Percentiles rank a stretch among this genome's conserved stretches.
Evolutionary conservation across 768 basidiomycete genomes (phyloP).

Genomic region (Rhodotorula graminis): DNA sequence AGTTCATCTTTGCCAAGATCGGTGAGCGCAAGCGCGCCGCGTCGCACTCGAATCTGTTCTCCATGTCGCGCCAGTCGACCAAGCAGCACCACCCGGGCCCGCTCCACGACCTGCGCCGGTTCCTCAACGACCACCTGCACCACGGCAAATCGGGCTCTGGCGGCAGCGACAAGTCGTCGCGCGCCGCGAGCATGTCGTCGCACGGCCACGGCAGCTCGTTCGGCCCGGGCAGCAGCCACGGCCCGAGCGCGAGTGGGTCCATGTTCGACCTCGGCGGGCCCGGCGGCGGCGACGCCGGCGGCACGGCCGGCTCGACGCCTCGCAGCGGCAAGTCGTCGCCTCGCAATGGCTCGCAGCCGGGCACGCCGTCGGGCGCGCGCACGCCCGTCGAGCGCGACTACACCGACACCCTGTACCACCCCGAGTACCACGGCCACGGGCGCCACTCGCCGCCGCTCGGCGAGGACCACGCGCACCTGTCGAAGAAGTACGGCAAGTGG

Average conservation of each 20-base stretch:
- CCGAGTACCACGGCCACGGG: conserved; percentile 44
- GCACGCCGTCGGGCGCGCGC: conserved; percentile 37
- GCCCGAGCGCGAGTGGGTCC: neutral
- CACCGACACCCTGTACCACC: conserved; percentile 44
- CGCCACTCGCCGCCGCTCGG: conserved; percentile 64
- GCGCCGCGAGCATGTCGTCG: too few relatives aligned
- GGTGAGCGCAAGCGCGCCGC: conserved; percentile 33
- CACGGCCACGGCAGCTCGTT: too few relatives aligned
- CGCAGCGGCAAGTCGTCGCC: conserved; percentile 33
- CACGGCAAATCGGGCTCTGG: conserved; percentile 36
- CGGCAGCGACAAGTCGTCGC: neutral
- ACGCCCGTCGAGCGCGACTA: conserved; percentile 43
- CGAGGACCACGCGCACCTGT: conserved; percentile 80
- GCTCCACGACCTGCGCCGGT: conserved; percentile 86
- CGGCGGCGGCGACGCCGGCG: neutral
- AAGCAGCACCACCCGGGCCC: conserved; percentile 59
- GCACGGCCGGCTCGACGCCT: conserved; percentile 20
- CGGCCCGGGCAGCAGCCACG: neutral
- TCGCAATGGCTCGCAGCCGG: conserved; percentile 15
- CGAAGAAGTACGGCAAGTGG: conserved; percentile 99
- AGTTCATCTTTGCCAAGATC: conserved; percentile 43
- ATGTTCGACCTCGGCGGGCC: conserved; percentile 12
- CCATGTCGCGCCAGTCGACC: conserved; percentile 46
- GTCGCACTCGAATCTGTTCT: conserved; percentile 40
- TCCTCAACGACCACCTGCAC: conserved; percentile 81